Evolutionary conservation across 139 green algal genomes (phyloP), one percentile per base, ranked within the genome.

Genomic region (Chlorella sp.): DNA sequence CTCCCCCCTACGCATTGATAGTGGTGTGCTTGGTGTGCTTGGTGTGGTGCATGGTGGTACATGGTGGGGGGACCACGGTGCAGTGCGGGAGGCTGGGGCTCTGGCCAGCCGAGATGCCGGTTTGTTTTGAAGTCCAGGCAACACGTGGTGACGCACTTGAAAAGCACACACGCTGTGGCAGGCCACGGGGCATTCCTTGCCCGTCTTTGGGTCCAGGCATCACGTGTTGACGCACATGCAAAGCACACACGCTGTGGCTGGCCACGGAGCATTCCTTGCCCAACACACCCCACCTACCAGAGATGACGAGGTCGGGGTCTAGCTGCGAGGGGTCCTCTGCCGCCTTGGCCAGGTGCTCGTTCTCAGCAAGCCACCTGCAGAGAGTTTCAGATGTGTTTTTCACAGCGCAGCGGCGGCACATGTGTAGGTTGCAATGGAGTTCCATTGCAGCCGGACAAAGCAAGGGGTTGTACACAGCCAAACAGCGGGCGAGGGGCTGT

Each of bases 321-420:
- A 90, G 36, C 19, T 42, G 16, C 30, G 36, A n/a, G 9, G 42
- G 68, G 34, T 91, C 48, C 18, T 80, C 88, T 42, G 68, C 57
- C 3, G 48, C 64, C 71, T 36, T 48, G 12, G 80, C 88, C 71
- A 94, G 93, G 84, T 86, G 81, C 78, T 98, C 95, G 90, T 98
- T 96, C 15, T 92, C 92, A 0, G 93, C 93, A 53, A 98, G 93
- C 95, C 96, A 98, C 0, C 84, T 88, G 84, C 66, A 57, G 30
- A 32, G 16, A 16, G 48, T 3, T 34, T 3, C 0, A 60, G 61
- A 64, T 14, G 36, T n/a, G n/a, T n/a, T n/a, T n/a, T n/a, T n/a
- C n/a, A n/a, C n/a, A 40, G 73, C 0, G 15, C 75, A 81, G 21
- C 73, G 18, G 64, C 64, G 11, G 48, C 48, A 5, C 5, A 57